Percentiles rank a stretch among this genome's conserved stretches.
These are phyloP conservation scores for Purshia tridentata DNA, from an alignment of 306 rosid genomes.

Conservation along the genomic window DNA sequence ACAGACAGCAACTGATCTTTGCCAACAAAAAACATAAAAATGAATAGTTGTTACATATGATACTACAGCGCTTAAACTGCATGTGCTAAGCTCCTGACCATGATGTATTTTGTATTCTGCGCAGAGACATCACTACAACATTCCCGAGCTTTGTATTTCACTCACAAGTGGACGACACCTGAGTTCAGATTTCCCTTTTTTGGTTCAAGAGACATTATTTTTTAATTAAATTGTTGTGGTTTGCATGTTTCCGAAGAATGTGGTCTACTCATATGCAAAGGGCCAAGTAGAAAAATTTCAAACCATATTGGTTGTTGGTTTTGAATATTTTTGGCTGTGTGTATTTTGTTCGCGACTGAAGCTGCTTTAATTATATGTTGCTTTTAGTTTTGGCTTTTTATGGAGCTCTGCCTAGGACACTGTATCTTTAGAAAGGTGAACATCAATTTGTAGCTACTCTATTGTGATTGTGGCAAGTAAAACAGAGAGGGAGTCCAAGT, in stretches of 20 bases:
- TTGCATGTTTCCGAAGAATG: constrained; percentile 25
- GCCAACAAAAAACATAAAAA: neutral
- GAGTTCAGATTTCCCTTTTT: neutral
- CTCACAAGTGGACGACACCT: constrained; percentile 89
- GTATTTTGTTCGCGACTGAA: constrained; percentile 23
- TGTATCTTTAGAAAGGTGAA: neutral
- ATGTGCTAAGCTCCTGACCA: neutral
- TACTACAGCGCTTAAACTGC: neutral
- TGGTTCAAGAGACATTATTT: constrained; percentile 7
- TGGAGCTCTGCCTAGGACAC: neutral
- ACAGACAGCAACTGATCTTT: neutral
- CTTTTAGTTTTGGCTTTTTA: constrained; percentile 18
- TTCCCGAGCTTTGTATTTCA: constrained; percentile 94
- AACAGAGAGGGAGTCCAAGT: no score
- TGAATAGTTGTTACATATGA: neutral
- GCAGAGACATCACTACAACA: constrained; percentile 95
- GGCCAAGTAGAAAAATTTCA: constrained; percentile 24
- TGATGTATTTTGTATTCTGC: constrained; percentile 15
- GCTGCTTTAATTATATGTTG: constrained; percentile 7
- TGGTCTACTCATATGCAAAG: constrained; percentile 25
- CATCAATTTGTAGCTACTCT: neutral
- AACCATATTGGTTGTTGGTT: constrained; percentile 17
- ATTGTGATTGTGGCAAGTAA: neutral
- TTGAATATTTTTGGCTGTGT: constrained; percentile 36
- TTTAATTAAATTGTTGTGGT: constrained; percentile 16